Conservation (phyloP, 139 green algal species). For the Chlamydomonas applanata region DNA sequence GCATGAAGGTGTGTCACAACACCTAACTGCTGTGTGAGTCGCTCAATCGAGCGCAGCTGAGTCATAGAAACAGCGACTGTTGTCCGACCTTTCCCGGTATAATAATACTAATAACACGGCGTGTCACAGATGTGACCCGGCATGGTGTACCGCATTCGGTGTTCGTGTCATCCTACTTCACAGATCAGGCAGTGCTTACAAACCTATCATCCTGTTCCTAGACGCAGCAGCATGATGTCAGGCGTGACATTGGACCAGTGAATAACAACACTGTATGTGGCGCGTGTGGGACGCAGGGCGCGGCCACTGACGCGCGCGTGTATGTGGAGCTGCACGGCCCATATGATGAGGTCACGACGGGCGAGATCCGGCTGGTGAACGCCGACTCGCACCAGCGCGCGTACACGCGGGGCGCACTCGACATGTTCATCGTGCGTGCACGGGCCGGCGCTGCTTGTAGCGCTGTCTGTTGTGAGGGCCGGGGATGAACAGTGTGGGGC, state of each 20-base stretch:
- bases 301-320: slow-evolving; percentile 55
- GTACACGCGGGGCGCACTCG: slow-evolving; percentile 28
- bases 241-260: no score
- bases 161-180: no score
- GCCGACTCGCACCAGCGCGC: slow-evolving; percentile 24
- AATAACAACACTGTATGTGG: neutral
- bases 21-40: no score
- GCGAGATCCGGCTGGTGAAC: slow-evolving; percentile 44
- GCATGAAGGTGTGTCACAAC: slow-evolving; percentile 39
- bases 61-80: no score
- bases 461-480: neutral
- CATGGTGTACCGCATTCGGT: no score
- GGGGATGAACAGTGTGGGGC: neutral
- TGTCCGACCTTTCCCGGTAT: no score
- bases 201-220: no score
- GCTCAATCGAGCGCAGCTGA: no score
- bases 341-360: slow-evolving; percentile 29
- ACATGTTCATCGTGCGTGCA: slow-evolving; percentile 42
- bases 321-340: slow-evolving; percentile 59
- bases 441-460: neutral
- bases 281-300: slow-evolving; percentile 26
- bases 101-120: no score
- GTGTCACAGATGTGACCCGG: no score
- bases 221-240: no score
- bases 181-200: no score